Evolutionary conservation across 169 alveolate species (phyloP), one percentile per base, ranked within the genome.

Genomic region (Plasmodium berghei): DNA sequence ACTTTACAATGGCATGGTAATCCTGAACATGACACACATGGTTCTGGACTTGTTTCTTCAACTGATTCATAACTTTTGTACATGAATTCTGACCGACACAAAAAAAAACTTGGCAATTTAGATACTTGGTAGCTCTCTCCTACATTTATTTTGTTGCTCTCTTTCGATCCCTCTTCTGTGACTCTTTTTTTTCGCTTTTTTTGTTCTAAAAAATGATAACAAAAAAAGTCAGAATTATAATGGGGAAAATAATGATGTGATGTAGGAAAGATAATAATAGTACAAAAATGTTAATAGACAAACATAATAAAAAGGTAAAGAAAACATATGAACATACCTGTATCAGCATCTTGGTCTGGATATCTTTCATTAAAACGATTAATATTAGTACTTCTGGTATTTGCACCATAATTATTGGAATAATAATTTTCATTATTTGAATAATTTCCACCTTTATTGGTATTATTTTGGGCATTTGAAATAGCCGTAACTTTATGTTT

Each of bases 61-160:
- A 12, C 56, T 42, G 89, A 14, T 34, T 87, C 88, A 59, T 70
- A 73, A 49, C 72, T 87, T 52, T 73, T 72, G 49, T 87, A 55
- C 94, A 63, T 72, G 54, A 55, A 66, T 90, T 77, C 89, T 3
- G 89, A 77, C 10, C 89, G 74, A 61, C 89, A 77, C 20, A 77
- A 69, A 80, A 95, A 95, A 80, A 95, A 95, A 24, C 94, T 94
- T 14, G 97, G 97, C 8, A 94, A 86, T 62, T 91, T 94, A 9
- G 97, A 97, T 16, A 95, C 97, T 73, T 95, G 97, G 74, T 95
- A 95, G 61, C 80, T 90, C 28, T 87, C 91, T 9, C 97, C 97
- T 14, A 95, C 94, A 62, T 94, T 93, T 61, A 95, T 94, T 63
- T 88, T 94, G 55, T 94, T 87, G 70, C 89, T 87, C 89, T 92